These are phyloP conservation scores for Sugiyamaella marilandica DNA, from an alignment of 805 yeast species.

Conservation along the genomic window DNA sequence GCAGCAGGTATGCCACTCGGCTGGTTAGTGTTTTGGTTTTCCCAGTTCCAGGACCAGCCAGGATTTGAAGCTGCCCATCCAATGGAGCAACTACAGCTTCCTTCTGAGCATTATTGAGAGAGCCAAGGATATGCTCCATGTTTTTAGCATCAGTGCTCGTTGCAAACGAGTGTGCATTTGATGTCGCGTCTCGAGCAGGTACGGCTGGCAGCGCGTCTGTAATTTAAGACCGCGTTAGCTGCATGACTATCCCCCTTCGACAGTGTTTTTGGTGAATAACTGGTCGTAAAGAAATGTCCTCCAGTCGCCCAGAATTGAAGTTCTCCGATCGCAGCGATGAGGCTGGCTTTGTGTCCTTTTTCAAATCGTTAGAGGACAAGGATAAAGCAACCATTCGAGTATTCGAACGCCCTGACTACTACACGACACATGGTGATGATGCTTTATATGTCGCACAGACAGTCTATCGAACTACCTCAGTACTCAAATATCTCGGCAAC, in stretches of 20 bases:
- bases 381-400: constrained; percentile 46
- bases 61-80: constrained; percentile 43
- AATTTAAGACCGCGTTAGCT: too few relatives aligned
- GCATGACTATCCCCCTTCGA: background rate
- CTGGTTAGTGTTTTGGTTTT: constrained; percentile 81
- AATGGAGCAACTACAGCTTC: constrained; percentile 42
- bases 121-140: constrained; percentile 3
- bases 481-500: constrained; percentile 48
- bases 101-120: constrained; percentile 40
- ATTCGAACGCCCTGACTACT: constrained; percentile 81
- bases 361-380: constrained; percentile 19
- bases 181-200: background rate
- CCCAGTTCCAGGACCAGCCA: constrained; percentile 68
- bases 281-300: constrained; percentile 16
- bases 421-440: constrained; percentile 66
- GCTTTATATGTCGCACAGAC: constrained; percentile 79
- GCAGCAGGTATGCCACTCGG: constrained; percentile 66
- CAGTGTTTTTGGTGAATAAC: background rate
- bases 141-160: background rate
- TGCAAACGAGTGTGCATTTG: background rate
- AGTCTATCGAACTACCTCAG: constrained; percentile 79
- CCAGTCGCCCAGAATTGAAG: constrained; percentile 50
- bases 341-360: constrained; percentile 30
- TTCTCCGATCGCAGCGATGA: constrained; percentile 51
- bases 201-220: background rate